Evolutionary conservation across 441 rosid species (phyloP).

Genomic region (Jatropha podagrica): DNA sequence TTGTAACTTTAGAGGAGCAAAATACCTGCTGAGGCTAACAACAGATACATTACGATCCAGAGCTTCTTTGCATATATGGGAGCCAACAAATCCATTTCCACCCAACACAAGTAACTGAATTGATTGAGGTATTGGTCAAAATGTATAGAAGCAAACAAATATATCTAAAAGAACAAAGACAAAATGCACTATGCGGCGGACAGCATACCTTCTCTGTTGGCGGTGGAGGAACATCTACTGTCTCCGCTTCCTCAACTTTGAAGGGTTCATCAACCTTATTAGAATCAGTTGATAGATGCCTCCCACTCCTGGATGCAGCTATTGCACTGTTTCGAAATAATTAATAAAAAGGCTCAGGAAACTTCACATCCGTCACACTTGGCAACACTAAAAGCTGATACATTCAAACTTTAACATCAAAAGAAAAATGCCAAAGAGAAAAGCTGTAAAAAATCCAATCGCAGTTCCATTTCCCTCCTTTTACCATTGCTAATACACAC

Average conservation of each 20-base stretch:
- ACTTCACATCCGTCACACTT: neutral
- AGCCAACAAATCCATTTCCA: constrained; percentile 97
- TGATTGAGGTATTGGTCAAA: constrained; percentile 16
- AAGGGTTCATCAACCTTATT: constrained; percentile 67
- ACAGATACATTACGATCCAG: constrained; percentile 65
- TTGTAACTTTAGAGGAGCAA: neutral
- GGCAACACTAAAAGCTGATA: neutral
- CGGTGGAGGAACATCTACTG: constrained; percentile 75
- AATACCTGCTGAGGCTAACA: constrained; percentile 94
- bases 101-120: constrained; percentile 90
- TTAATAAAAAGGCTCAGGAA: neutral
- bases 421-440: neutral
- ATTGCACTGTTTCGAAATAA: constrained; percentile 32
- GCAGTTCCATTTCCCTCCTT: neutral
- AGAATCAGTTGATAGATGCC: constrained; percentile 66
- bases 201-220: constrained; percentile 64
- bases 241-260: constrained; percentile 90
- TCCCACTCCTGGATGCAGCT: constrained; percentile 39
- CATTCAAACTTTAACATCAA: neutral
- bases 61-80: constrained; percentile 86
- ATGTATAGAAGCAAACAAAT: neutral
- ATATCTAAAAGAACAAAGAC: neutral
- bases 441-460: neutral
- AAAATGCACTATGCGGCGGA: neutral
- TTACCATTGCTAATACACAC: neutral